phyloP scores from a whole-genome alignment of 2,329 filamentous ascomycete genomes.

The Alternaria infectoria region DNA sequence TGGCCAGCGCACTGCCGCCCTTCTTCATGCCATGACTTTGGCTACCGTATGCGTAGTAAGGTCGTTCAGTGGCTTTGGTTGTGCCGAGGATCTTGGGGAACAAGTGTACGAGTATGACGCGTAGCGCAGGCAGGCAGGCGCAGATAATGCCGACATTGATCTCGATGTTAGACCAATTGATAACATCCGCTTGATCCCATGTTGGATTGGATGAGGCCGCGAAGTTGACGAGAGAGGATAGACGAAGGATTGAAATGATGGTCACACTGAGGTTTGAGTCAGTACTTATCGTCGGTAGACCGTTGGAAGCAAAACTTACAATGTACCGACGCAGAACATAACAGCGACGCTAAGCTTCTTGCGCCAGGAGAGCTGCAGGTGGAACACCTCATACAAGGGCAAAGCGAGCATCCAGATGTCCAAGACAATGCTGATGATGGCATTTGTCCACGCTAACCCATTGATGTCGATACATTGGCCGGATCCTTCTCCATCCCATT shows the following conservation, averaged over 20 bases:
- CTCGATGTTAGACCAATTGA: slow-evolving; percentile 53
- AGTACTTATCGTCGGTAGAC: neutral
- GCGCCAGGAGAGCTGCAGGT: slow-evolving; percentile 40
- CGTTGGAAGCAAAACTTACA: slow-evolving; percentile 16
- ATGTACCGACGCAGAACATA: slow-evolving; percentile 49
- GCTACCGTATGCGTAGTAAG: slow-evolving; percentile 19
- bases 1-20: slow-evolving; percentile 19
- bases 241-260: slow-evolving; percentile 53
- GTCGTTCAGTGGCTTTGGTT: slow-evolving; percentile 24
- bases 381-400: slow-evolving; percentile 42
- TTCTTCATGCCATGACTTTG: slow-evolving; percentile 29
- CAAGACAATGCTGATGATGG: slow-evolving; percentile 41
- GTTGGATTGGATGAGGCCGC: slow-evolving; percentile 50
- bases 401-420: slow-evolving; percentile 44
- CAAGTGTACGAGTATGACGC: slow-evolving; percentile 47
- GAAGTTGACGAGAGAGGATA: slow-evolving; percentile 53
- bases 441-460: slow-evolving; percentile 41
- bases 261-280: slow-evolving; percentile 38
- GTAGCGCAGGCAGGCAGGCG: slow-evolving; percentile 53
- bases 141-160: slow-evolving; percentile 55
- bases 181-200: slow-evolving; percentile 50
- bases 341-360: slow-evolving; percentile 47
- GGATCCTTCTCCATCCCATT: slow-evolving; percentile 32
- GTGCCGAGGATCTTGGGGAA: slow-evolving; percentile 48
- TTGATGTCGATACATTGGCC: slow-evolving; percentile 47